These are phyloP conservation scores for Candida sp. DNA, from an alignment of 1,139 yeast genomes.

Conservation along the genomic window DNA sequence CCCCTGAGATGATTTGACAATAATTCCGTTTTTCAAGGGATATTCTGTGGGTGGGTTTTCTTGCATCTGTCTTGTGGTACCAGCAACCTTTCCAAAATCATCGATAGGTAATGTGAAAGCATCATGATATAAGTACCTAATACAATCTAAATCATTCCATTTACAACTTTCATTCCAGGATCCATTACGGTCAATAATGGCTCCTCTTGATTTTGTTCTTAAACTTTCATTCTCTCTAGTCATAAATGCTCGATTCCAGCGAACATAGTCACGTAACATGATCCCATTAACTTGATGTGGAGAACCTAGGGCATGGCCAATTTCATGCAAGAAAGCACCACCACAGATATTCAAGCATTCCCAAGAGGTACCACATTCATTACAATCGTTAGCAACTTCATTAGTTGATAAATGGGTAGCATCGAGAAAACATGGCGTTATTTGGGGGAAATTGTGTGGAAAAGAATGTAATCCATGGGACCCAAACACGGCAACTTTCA, in stretches of 20 bases:
- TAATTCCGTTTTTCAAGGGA: slow-evolving; percentile 33
- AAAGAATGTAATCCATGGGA: slow-evolving; percentile 90
- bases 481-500: slow-evolving; percentile 86
- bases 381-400: slow-evolving; percentile 87
- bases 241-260: slow-evolving; percentile 78
- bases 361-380: slow-evolving; percentile 86
- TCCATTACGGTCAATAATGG: slow-evolving; percentile 51
- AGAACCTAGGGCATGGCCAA: slow-evolving; percentile 86
- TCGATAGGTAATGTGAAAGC: slow-evolving; percentile 74
- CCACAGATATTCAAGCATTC: slow-evolving; percentile 82
- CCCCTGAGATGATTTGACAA: slow-evolving; percentile 58
- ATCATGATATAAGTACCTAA: slow-evolving; percentile 79
- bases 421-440: slow-evolving; percentile 70
- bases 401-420: slow-evolving; percentile 54
- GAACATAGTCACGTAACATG: slow-evolving; percentile 83
- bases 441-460: slow-evolving; percentile 74
- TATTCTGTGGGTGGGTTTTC: slow-evolving; percentile 17
- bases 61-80: slow-evolving; percentile 22
- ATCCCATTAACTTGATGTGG: slow-evolving; percentile 92
- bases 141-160: slow-evolving; percentile 81
- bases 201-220: slow-evolving; percentile 42
- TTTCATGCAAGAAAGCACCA: slow-evolving; percentile 96
- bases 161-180: slow-evolving; percentile 55
- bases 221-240: slow-evolving; percentile 63
- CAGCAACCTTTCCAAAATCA: slow-evolving; percentile 25